Evolutionary conservation across 2,329 filamentous ascomycete genomes (phyloP).

Genomic region (Metarhizium robertsii): DNA sequence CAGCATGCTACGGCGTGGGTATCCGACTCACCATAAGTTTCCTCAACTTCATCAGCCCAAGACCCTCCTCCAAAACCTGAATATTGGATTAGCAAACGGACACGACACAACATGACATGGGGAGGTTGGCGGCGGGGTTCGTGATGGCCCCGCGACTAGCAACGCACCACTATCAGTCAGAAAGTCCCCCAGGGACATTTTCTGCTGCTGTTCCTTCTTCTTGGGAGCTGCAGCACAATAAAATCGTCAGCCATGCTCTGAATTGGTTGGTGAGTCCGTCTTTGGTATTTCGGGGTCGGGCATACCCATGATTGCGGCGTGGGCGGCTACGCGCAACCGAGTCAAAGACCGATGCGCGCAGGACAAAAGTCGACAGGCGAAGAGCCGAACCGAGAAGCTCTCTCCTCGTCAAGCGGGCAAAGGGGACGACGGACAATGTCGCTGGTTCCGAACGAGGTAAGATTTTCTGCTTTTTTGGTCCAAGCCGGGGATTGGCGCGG

Average conservation of each 20-base stretch:
- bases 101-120: not conserved
- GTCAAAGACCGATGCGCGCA: conserved; percentile 30
- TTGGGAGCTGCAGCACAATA: conserved; percentile 59
- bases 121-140: conserved; percentile 13
- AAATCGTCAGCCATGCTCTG: conserved; percentile 1
- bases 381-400: conserved; percentile 19
- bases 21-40: conserved; percentile 60
- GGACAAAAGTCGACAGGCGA: conserved; percentile 10
- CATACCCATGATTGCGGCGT: conserved; percentile 55
- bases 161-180: conserved; percentile 79
- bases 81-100: not conserved
- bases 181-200: conserved; percentile 97
- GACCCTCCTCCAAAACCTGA: conserved; percentile 57
- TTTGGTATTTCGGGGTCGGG: conserved; percentile 5
- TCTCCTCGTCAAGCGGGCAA: conserved; percentile 13
- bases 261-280: not conserved
- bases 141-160: conserved; percentile 8
- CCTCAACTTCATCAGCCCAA: conserved; percentile 99
- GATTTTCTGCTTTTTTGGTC: not conserved
- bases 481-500: conserved; percentile 11
- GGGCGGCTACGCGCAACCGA: conserved; percentile 36
- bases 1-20: not conserved
- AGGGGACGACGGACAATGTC: conserved; percentile 6
- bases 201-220: conserved; percentile 85
- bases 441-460: not conserved